phyloP scores from a whole-genome alignment of 2,329 filamentous ascomycete species.

The Trichothecium sympodiale region DNA sequence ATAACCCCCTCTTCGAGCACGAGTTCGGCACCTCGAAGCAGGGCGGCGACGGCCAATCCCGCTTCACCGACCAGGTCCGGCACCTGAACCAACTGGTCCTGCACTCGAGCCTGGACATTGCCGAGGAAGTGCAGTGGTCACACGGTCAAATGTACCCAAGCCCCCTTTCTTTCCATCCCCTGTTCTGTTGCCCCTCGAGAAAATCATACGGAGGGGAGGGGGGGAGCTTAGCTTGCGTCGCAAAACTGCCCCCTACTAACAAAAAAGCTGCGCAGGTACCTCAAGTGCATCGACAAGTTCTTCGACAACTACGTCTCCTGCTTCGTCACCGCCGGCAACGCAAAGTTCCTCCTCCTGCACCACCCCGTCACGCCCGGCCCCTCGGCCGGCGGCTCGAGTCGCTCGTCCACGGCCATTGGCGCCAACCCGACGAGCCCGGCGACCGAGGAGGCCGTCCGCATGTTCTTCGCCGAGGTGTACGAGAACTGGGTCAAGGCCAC shows the following conservation, averaged over 20 bases:
- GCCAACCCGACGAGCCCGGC: constrained; percentile 80
- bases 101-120: constrained; percentile 85
- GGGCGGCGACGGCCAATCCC: constrained; percentile 83
- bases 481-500: constrained; percentile 94
- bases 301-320: constrained; percentile 92
- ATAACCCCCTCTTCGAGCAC: constrained; percentile 92
- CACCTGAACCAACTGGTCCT: constrained; percentile 97
- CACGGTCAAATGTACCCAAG: constrained; percentile 61
- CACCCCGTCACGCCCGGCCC: constrained; percentile 49
- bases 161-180: constrained; percentile 13
- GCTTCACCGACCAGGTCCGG: constrained; percentile 78
- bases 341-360: constrained; percentile 90
- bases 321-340: constrained; percentile 85
- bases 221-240: constrained; percentile 1
- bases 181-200: not conserved
- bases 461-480: constrained; percentile 92
- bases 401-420: constrained; percentile 55
- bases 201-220: not conserved
- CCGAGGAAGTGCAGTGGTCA: constrained; percentile 94
- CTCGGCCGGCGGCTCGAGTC: constrained; percentile 12
- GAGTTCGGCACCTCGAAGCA: constrained; percentile 96
- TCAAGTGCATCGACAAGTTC: constrained; percentile 94
- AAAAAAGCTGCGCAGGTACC: constrained; percentile 52
- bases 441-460: constrained; percentile 89
- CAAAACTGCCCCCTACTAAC: not conserved